Percentiles rank a stretch among this genome's conserved stretches.
phyloP scores from a whole-genome alignment of 2,329 filamentous ascomycete genomes.

The Ceratocystis lukuohia region DNA sequence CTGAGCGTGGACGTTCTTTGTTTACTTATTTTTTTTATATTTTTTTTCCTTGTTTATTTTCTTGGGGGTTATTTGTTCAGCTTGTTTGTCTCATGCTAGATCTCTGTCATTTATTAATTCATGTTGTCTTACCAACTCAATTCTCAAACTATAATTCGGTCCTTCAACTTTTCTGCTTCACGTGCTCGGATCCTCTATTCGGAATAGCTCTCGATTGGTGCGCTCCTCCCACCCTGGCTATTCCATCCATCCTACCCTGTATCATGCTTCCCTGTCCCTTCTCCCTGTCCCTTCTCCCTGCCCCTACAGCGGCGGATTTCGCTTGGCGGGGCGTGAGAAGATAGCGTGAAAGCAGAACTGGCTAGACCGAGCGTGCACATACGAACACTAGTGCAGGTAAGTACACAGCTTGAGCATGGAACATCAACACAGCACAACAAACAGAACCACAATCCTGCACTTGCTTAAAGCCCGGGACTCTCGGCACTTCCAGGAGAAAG shows the following conservation, averaged over 20 bases:
- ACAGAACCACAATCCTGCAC: background rate
- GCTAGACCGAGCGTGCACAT: no score
- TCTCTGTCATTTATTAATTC: background rate
- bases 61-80: background rate
- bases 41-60: background rate
- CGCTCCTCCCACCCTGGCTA: background rate
- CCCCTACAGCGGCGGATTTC: constrained; percentile 1
- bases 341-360: background rate
- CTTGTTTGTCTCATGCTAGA: background rate
- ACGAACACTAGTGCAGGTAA: no score
- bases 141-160: background rate
- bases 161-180: background rate
- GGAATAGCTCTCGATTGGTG: background rate
- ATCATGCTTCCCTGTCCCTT: background rate
- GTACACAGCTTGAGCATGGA: background rate
- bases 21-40: background rate
- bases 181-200: constrained; percentile 2
- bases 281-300: background rate
- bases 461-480: background rate
- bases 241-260: background rate
- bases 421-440: background rate
- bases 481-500: constrained; percentile 2
- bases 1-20: background rate
- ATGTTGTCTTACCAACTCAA: background rate
- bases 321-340: background rate